Evolutionary conservation across 1,284 basidiomycete species (phyloP).

Genomic region (Neolentinus lepideus): DNA sequence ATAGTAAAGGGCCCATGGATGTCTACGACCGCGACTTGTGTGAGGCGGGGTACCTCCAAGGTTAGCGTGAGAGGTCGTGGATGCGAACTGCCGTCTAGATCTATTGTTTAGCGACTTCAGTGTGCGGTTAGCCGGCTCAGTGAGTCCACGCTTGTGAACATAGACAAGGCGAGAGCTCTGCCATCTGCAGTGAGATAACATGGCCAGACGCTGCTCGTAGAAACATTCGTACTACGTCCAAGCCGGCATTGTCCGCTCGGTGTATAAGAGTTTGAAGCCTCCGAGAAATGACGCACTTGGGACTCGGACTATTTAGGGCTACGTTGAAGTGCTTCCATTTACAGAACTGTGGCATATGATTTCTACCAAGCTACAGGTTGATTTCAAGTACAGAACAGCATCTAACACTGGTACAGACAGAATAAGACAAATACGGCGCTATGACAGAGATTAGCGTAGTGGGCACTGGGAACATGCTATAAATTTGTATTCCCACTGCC

Average conservation of each 20-base stretch:
- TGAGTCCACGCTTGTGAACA: neutral
- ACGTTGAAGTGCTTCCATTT: too few species aligned
- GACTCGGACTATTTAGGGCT: too few species aligned
- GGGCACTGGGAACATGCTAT: neutral
- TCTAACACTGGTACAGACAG: neutral
- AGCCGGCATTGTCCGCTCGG: neutral
- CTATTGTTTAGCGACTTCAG: neutral
- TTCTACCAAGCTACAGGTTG: too few species aligned
- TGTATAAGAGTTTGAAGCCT: too few species aligned
- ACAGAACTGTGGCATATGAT: too few species aligned
- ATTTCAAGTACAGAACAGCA: neutral
- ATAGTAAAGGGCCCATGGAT: neutral
- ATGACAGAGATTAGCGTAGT: neutral
- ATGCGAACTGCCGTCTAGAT: neutral
- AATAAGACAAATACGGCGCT: neutral
- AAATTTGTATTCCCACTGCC: slow-evolving; percentile 11
- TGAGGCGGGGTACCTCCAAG: neutral
- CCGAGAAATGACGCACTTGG: too few species aligned
- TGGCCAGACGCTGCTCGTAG: neutral
- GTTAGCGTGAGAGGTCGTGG: neutral
- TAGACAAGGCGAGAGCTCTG: neutral
- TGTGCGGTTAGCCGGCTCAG: neutral
- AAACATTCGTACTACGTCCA: neutral
- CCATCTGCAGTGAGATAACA: neutral
- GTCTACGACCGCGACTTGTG: neutral